Percentiles rank a stretch among this genome's conserved stretches.
These are phyloP conservation scores for Dentipellis sp. DNA, from an alignment of 768 basidiomycete genomes.

Conservation along the genomic window DNA sequence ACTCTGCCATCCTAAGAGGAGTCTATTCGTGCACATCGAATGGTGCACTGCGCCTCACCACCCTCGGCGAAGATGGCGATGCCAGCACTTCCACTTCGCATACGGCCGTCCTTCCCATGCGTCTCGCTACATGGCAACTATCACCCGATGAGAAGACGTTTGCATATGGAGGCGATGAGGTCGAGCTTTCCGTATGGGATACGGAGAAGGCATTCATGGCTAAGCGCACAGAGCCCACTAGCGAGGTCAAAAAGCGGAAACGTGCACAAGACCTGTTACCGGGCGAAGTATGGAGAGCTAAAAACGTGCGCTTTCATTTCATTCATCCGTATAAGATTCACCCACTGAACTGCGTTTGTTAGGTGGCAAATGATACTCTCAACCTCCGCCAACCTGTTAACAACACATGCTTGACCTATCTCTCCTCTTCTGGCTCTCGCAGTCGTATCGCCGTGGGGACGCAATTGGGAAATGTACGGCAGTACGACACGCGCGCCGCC, in stretches of 20 bases:
- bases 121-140: slow-evolving; percentile 60
- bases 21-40: slow-evolving; percentile 68
- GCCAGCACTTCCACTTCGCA: slow-evolving; percentile 15
- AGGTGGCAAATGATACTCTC: slow-evolving; percentile 69
- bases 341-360: neutral
- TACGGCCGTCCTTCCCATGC: slow-evolving; percentile 49
- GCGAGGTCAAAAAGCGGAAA: slow-evolving; percentile 46
- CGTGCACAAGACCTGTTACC: slow-evolving; percentile 47
- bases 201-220: slow-evolving; percentile 45
- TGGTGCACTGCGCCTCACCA: slow-evolving; percentile 54
- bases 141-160: slow-evolving; percentile 46
- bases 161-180: slow-evolving; percentile 80
- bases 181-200: slow-evolving; percentile 77
- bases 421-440: slow-evolving; percentile 30
- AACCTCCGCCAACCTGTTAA: slow-evolving; percentile 72
- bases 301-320: slow-evolving; percentile 43
- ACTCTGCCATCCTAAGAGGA: slow-evolving; percentile 23
- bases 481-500: slow-evolving; percentile 68
- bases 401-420: slow-evolving; percentile 58
- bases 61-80: slow-evolving; percentile 17
- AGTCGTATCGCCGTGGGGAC: slow-evolving; percentile 65
- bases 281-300: slow-evolving; percentile 78
- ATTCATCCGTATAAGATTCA: neutral
- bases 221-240: slow-evolving; percentile 11
- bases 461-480: slow-evolving; percentile 59